Conservation (phyloP, 495 filamentous ascomycete species). For the Terfezia claveryi region DNA sequence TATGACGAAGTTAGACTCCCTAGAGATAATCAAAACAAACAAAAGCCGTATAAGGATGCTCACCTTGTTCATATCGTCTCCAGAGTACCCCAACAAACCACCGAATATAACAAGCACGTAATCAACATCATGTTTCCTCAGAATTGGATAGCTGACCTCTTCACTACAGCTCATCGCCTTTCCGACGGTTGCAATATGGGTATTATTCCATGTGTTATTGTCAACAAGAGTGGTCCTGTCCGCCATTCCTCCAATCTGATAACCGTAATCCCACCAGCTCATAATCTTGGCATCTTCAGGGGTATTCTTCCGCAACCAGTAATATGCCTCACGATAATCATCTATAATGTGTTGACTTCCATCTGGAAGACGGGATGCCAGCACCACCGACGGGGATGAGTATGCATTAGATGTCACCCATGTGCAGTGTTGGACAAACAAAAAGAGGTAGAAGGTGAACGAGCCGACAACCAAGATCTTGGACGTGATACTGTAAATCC, state of each 20-base stretch:
- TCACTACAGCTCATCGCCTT: conserved; percentile 97
- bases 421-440: conserved; percentile 94
- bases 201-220: conserved; percentile 99
- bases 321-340: conserved; percentile 97
- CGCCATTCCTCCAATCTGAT: conserved; percentile 99
- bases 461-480: conserved; percentile 51
- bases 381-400: conserved; percentile 89
- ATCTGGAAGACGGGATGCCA: conserved; percentile 80
- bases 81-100: conserved; percentile 91
- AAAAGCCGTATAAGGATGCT: not conserved
- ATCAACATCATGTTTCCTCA: conserved; percentile 94
- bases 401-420: conserved; percentile 99
- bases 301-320: conserved; percentile 98
- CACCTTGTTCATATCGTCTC: conserved; percentile 93
- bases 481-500: conserved; percentile 61
- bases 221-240: conserved; percentile 93
- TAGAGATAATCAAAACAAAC: not conserved
- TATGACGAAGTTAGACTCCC: not conserved
- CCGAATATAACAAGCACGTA: conserved; percentile 97
- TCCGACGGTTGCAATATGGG: conserved; percentile 95
- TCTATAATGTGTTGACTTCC: conserved; percentile 97
- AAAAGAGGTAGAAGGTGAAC: conserved; percentile 55
- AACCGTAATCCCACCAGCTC: conserved; percentile 99
- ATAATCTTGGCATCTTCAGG: conserved; percentile 89
- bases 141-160: conserved; percentile 95